Base-by-base conservation (phyloP, 345 rosid genomes). In the Populus alba region DNA sequence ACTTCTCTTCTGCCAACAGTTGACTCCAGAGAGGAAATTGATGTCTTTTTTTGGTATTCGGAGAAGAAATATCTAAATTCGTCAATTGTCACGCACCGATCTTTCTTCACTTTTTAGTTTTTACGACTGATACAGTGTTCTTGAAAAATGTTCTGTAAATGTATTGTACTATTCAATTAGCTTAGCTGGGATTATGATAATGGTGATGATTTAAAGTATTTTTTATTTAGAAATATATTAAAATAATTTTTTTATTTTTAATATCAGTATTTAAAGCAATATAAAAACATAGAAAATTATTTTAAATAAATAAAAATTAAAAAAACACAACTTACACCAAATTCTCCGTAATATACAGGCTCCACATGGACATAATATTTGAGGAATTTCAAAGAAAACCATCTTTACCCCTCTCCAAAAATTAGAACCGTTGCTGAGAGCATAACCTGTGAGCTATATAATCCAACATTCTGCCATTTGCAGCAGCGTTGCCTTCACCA, bases 151-250 rank as follows among this genome's bases (percentile, higher is more conserved):
- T 39, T 1, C 10, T 1, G 2, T 6, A 49, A 0, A 49, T 49
- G 7, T 49, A 3, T 17, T 2, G 7, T 49, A 5, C 22, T 1
- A 0, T 49, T 4, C 0, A 33, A 4, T 33, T 0, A 33, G 37
- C n/a, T n/a, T n/a, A n/a, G n/a, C n/a, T n/a, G n/a, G n/a, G 0
- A 33, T 33, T 33, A 4, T 0, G 0, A 0, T 0, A 4, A 0
- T 4, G 37, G 0, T 33, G 1, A 0, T 33, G 5, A 1, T 33
- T 33, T 0, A 33, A 33, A 4, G 37, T 4, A 0, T 4, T 33
- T 33, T 33, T 33, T 33, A 0, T 4, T 33, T 33, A 33, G 0
- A 33, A 33, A 33, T 33, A 0, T 33, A 33, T 33, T 31, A 33
- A 33, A 33, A 33, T 33, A 33, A 4, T 3, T 33, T 33, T 3